phyloP scores from a whole-genome alignment of 805 yeast genomes.

The Debaryomyces castellii region DNA sequence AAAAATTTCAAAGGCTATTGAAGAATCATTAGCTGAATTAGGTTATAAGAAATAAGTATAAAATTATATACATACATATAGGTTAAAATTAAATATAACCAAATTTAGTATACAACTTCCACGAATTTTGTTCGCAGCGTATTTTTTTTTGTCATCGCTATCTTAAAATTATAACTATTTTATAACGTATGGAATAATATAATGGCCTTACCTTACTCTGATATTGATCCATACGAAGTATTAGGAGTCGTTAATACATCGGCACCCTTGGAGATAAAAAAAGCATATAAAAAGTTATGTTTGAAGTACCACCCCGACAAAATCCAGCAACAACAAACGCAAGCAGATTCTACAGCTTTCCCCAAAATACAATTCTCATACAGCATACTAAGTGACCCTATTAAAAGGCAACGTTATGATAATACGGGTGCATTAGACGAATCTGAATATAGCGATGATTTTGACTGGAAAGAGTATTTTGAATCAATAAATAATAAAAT shows the following conservation, averaged over 20 bases:
- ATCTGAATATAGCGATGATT: constrained; percentile 32
- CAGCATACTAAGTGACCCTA: constrained; percentile 59
- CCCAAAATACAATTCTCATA: constrained; percentile 76
- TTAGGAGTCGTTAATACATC: constrained; percentile 43
- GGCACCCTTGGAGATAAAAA: constrained; percentile 58
- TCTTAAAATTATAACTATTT: background rate
- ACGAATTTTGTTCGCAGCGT: background rate
- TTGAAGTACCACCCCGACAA: constrained; percentile 74
- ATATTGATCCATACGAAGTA: constrained; percentile 61
- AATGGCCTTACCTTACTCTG: constrained; percentile 47
- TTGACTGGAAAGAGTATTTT: constrained; percentile 62
- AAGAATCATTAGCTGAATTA: constrained; percentile 28
- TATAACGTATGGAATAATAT: background rate
- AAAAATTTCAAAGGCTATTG: constrained; percentile 30
- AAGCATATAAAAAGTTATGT: constrained; percentile 64
- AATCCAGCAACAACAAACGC: constrained; percentile 28
- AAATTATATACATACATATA: background rate
- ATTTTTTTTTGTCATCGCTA: constrained; percentile 1
- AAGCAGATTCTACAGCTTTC: constrained; percentile 38
- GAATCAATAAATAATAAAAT: constrained; percentile 47
- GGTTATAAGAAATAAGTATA: constrained; percentile 4
- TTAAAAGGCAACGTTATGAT: constrained; percentile 59
- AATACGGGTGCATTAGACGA: constrained; percentile 64
- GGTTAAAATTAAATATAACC: background rate
- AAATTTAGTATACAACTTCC: background rate